Conservation (phyloP, 148 eudicot genomes). For the Rhododendron griersonianum region DNA sequence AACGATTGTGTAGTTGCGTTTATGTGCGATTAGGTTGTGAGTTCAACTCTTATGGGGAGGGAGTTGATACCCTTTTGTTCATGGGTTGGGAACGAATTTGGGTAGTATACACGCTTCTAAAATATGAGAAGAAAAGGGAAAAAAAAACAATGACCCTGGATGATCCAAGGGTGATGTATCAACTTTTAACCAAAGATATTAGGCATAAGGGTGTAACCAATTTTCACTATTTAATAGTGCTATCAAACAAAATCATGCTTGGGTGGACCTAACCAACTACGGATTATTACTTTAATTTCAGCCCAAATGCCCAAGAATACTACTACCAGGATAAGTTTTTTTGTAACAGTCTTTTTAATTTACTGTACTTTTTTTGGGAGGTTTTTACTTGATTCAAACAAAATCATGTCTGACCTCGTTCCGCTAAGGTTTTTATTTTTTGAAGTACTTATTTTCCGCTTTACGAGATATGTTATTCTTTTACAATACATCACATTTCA, state of each 20-base stretch:
- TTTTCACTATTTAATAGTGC: neutral
- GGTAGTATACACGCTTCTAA: no score
- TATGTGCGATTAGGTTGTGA: neutral
- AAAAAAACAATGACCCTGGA: neutral
- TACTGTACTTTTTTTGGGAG: neutral
- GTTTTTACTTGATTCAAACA: neutral
- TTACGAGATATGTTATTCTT: no score
- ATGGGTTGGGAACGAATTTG: no score
- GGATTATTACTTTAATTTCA: neutral
- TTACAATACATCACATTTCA: no score
- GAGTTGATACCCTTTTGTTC: no score
- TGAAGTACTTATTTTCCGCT: no score
- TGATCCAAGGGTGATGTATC: neutral
- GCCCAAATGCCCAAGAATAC: neutral
- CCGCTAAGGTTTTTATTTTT: no score
- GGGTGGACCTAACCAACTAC: neutral
- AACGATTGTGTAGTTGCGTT: neutral
- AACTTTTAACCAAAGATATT: neutral
- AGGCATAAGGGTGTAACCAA: neutral
- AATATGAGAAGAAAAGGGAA: no score
- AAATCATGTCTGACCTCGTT: no score
- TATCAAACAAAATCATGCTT: neutral
- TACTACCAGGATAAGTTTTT: neutral
- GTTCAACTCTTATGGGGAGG: no score
- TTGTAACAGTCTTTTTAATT: neutral